Percentiles rank a stretch among this genome's conserved stretches.
Evolutionary conservation across 2,329 filamentous ascomycete species (phyloP).

Genomic region (Aureobasidium sp.): DNA sequence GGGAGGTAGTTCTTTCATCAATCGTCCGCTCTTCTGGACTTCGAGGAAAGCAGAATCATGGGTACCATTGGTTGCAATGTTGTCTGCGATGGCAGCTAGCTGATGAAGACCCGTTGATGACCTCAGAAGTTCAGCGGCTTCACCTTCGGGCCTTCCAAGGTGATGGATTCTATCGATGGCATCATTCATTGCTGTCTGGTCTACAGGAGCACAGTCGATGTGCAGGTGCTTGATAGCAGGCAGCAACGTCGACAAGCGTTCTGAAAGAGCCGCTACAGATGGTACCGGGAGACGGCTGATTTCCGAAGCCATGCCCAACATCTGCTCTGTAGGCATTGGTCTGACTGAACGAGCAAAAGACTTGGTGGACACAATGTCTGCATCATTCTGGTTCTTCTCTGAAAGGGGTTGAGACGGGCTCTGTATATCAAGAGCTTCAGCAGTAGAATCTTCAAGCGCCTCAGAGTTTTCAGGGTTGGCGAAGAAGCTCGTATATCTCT

Average conservation of each 20-base stretch:
- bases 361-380: slow-evolving; percentile 1
- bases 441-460: slow-evolving; percentile 14
- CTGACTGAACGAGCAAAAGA: slow-evolving; percentile 11
- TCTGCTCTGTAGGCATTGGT: slow-evolving; percentile 31
- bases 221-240: slow-evolving; percentile 34
- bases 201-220: slow-evolving; percentile 26
- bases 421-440: not conserved
- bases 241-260: slow-evolving; percentile 37
- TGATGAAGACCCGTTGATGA: slow-evolving; percentile 30
- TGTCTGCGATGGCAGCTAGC: slow-evolving; percentile 28
- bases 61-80: slow-evolving; percentile 28
- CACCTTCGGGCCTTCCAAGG: slow-evolving; percentile 21
- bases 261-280: slow-evolving; percentile 35
- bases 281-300: slow-evolving; percentile 38
- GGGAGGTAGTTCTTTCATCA: slow-evolving; percentile 29
- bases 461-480: slow-evolving; percentile 29
- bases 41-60: slow-evolving; percentile 23
- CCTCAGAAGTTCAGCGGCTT: slow-evolving; percentile 14
- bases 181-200: slow-evolving; percentile 27
- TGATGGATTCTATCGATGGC: slow-evolving; percentile 28
- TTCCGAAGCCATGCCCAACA: slow-evolving; percentile 33
- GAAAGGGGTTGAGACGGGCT: not conserved
- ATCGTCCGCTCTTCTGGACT: slow-evolving; percentile 14
- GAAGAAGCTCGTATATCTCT: slow-evolving; percentile 39
- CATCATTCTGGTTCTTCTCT: not conserved